These are phyloP conservation scores for Candida yuanshanica DNA, from an alignment of 805 yeast species.

Conservation along the genomic window DNA sequence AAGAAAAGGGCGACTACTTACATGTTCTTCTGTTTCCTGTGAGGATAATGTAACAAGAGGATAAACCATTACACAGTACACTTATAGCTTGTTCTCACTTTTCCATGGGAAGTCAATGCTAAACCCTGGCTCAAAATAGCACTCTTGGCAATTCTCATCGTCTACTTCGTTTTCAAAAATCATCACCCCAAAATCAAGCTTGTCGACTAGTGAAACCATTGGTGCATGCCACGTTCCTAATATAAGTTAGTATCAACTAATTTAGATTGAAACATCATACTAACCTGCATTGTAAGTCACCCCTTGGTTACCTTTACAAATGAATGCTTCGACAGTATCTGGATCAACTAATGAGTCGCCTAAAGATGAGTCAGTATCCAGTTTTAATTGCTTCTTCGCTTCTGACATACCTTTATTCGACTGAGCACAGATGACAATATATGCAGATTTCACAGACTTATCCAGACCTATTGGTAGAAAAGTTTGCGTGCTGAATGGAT, in stretches of 20 bases:
- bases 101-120: conserved; percentile 20
- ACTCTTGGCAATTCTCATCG: conserved; percentile 79
- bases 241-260: background rate
- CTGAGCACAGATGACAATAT: conserved; percentile 76
- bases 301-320: conserved; percentile 78
- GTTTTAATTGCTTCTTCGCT: conserved; percentile 33
- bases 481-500: conserved; percentile 84
- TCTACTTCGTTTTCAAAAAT: conserved; percentile 79
- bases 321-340: conserved; percentile 56
- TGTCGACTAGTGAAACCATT: conserved; percentile 74
- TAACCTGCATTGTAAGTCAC: conserved; percentile 71
- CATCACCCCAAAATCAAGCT: conserved; percentile 80
- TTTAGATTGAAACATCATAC: conserved; percentile 4
- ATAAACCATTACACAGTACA: too few species aligned
- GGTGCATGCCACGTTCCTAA: conserved; percentile 88
- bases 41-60: too few species aligned
- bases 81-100: conserved; percentile 43
- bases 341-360: conserved; percentile 39
- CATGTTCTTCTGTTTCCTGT: too few species aligned
- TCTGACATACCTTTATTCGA: conserved; percentile 27
- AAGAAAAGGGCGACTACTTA: too few species aligned
- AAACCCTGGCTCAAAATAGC: conserved; percentile 59
- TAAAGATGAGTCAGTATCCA: conserved; percentile 7
- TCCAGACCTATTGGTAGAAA: conserved; percentile 86
- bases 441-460: conserved; percentile 40